Base-by-base conservation (phyloP, 495 filamentous ascomycete genomes). In the Trichoderma gamsii region DNA sequence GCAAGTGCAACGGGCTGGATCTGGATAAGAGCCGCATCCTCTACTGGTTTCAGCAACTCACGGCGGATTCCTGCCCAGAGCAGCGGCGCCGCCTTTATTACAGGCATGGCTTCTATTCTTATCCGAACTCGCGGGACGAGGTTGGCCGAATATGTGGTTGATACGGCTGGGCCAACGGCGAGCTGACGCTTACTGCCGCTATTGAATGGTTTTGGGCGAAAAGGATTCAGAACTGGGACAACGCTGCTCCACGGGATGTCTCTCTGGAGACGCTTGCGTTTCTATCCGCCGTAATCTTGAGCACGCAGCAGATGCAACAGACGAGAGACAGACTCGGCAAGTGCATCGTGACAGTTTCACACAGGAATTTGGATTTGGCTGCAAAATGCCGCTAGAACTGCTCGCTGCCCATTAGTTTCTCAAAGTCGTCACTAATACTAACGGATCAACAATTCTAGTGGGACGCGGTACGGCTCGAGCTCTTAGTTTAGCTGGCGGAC, bases 401-500 rank as follows among this genome's bases (percentile, higher is more conserved):
- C 51, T 56, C 8, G 16, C n/a, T 25, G n/a, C n/a, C 11, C n/a
- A 21, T 11, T 56, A 23, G 51, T 56, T 21, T 56, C 21, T 56
- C n/a, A 16, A 25, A 4, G 18, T 9, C 23, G 25, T 61, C 56
- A n/a, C 44, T 49, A 46, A 46, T n/a, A n/a, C 11, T 16, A 32
- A 52, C 49, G 49, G 49, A 23, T 52, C 49, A 52, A 61, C 56
- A 61, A 18, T 18, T 61, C 56, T 61, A 12, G 56, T 61, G 56
- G 56, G 56, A 61, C 56, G 56, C 56, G 56, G 56, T 61, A 61
- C 56, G 56, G 56, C 56, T 61, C 56, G 56, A 61, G 27, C 56
- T 61, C 25, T 32, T 61, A 61, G 56, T 32, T 61, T 32, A 13
- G 56, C 56, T 61, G 56, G 56, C 25, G 16, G 56, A 61, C 56